A percentile compares a stretch with the other conserved stretches of the same genome.
Evolutionary conservation across 202 grass and related monocot genomes (phyloP).

Genomic region (Sporobolus alterniflorus): DNA sequence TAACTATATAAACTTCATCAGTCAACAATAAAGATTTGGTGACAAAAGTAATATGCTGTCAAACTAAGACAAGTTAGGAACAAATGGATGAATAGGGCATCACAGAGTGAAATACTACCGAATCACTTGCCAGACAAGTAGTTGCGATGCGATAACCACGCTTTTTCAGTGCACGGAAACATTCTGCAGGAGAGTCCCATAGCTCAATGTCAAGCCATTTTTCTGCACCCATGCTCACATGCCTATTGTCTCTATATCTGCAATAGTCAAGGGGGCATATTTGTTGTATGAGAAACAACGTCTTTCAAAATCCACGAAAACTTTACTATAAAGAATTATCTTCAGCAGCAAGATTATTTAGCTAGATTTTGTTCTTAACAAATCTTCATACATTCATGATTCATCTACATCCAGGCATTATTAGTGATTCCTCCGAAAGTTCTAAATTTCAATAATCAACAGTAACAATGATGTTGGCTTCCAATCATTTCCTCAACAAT

Average conservation of each 20-base stretch:
- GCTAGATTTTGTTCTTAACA: no score
- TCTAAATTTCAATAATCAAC: background rate
- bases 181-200: slow-evolving; percentile 79
- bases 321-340: background rate
- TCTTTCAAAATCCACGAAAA: background rate
- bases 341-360: background rate
- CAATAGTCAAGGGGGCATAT: slow-evolving; percentile 14
- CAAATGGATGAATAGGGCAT: slow-evolving; percentile 6
- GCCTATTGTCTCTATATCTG: slow-evolving; percentile 97
- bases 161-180: slow-evolving; percentile 74
- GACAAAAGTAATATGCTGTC: slow-evolving; percentile 4
- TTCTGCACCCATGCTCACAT: slow-evolving; percentile 99
- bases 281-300: background rate
- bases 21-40: slow-evolving; percentile 9
- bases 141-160: slow-evolving; percentile 91
- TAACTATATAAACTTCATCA: background rate
- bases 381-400: background rate
- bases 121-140: slow-evolving; percentile 81
- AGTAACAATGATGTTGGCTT: background rate
- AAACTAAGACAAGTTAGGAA: background rate
- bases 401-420: background rate
- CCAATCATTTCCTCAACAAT: background rate
- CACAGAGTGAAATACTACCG: slow-evolving; percentile 56
- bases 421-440: background rate
- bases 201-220: slow-evolving; percentile 99